Evolutionary conservation across 1,284 basidiomycete genomes (phyloP), one percentile per base, ranked within the genome.

Genomic region (Puccinia triticina): DNA sequence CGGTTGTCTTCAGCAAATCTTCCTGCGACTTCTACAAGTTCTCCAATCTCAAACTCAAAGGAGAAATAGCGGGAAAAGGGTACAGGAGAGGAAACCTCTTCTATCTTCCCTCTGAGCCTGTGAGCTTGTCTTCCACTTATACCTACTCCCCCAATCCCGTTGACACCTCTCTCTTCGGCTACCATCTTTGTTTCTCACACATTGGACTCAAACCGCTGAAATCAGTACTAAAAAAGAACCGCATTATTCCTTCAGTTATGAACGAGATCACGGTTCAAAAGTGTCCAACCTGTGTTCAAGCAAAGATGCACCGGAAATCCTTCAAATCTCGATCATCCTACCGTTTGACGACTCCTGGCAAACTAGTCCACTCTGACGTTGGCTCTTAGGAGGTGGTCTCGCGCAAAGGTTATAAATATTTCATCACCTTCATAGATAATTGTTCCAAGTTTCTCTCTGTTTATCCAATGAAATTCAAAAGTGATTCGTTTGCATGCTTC

Each of bases 361-460:
- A 50, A 16, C 14, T 73, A 0, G 50, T 73, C 4, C 71, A 73
- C 37, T 73, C 71, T 23, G 71, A 73, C 48, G 4, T 43, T 11
- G 40, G 71, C 34, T 29, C 46, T 12, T 75, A 48, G n/a, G 34
- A 1, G 26, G 50, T 0, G 4, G 37, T 1, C 50, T 73, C 12
- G 8, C 7, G 0, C 0, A 29, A 75, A 34, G 46, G 72, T 5
- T 53, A 26, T 23, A 55, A 55, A 4, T 82, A 87, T 10, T 87
- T 89, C 82, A 73, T 50, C 81, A 2, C 88, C 85, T 84, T n/a
- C n/a, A n/a, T n/a, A n/a, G n/a, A n/a, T n/a, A n/a, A n/a, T n/a
- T n/a, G n/a, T n/a, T n/a, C n/a, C n/a, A n/a, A n/a, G n/a, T n/a
- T n/a, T n/a, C n/a, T n/a, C n/a, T n/a, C n/a, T n/a, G n/a, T n/a